A percentile compares a stretch with the other conserved stretches of the same genome.
Conservation (phyloP, 371 early-diverging fungal species). For the Mucor circinelloides region DNA sequence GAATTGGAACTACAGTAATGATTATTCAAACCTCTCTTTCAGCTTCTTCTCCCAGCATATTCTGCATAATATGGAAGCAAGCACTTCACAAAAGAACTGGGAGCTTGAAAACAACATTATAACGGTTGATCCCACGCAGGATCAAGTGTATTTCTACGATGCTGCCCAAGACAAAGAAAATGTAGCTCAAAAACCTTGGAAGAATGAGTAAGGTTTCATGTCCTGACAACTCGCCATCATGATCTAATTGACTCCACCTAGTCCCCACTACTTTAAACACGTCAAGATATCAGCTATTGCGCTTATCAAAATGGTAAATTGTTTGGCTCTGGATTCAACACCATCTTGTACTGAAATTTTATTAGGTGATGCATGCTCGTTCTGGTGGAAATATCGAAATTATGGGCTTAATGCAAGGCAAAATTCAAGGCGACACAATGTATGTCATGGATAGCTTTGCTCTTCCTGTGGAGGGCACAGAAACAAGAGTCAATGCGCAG, state of each 20-base stretch:
- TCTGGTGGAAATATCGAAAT: slow-evolving; percentile 96
- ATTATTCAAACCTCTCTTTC: neutral
- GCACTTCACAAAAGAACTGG: slow-evolving; percentile 76
- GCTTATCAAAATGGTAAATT: slow-evolving; percentile 92
- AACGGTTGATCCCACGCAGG: slow-evolving; percentile 68
- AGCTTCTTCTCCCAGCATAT: neutral
- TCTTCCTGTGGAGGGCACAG: slow-evolving; percentile 97
- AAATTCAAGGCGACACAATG: slow-evolving; percentile 86
- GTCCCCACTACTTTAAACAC: slow-evolving; percentile 88
- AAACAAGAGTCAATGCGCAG: slow-evolving; percentile 98
- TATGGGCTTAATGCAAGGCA: slow-evolving; percentile 98
- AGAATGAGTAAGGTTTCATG: slow-evolving; percentile 64
- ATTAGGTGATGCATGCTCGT: slow-evolving; percentile 91
- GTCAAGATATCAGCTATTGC: slow-evolving; percentile 95
- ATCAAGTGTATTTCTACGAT: slow-evolving; percentile 81
- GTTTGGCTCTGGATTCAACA: neutral
- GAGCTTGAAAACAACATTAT: slow-evolving; percentile 84
- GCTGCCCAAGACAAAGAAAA: slow-evolving; percentile 65
- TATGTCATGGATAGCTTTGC: slow-evolving; percentile 96
- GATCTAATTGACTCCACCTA: slow-evolving; percentile 28
- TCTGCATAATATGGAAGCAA: slow-evolving; percentile 47
- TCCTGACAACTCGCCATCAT: neutral
- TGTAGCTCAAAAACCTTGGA: slow-evolving; percentile 78
- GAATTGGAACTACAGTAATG: neutral
- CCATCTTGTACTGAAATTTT: neutral